Conservation (phyloP, 2,329 filamentous ascomycete species). For the Xylariaceae sp. region DNA sequence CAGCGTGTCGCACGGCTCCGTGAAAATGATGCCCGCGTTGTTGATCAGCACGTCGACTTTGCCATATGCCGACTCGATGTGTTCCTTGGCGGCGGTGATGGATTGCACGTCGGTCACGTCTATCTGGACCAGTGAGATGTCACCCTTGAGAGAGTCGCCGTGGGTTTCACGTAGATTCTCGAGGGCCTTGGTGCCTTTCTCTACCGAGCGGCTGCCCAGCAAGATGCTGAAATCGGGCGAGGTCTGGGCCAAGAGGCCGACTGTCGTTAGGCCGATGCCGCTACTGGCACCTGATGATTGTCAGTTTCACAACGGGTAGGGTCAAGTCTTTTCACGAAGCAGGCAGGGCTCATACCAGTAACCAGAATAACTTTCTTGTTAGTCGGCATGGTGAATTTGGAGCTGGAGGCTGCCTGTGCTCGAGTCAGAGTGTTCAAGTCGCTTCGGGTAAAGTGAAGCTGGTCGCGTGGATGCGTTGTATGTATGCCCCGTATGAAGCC, state of each 20-base stretch:
- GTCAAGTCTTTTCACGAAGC: too few species aligned
- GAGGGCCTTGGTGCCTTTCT: slow-evolving; percentile 36
- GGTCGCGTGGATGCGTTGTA: too few species aligned
- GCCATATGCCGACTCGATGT: slow-evolving; percentile 45
- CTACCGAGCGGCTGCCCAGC: slow-evolving; percentile 33
- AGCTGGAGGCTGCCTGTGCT: too few species aligned
- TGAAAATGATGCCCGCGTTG: slow-evolving; percentile 56
- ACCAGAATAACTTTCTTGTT: too few species aligned
- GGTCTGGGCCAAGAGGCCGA: slow-evolving; percentile 31
- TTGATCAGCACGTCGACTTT: slow-evolving; percentile 55
- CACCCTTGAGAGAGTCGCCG: slow-evolving; percentile 41
- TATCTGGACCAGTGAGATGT: slow-evolving; percentile 54
- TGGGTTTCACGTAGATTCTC: slow-evolving; percentile 36
- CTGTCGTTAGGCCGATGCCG: slow-evolving; percentile 44
- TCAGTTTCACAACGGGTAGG: too few species aligned
- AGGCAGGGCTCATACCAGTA: too few species aligned
- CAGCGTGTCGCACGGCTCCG: slow-evolving; percentile 47
- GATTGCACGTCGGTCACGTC: slow-evolving; percentile 59
- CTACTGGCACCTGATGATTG: slow-evolving; percentile 36
- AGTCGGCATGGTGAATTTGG: too few species aligned
- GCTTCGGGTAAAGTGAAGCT: too few species aligned
- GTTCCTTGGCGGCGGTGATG: slow-evolving; percentile 48
- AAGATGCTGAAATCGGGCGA: slow-evolving; percentile 38
- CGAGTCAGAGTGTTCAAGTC: too few species aligned
- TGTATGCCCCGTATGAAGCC: too few species aligned